Base-by-base conservation (phyloP, 768 basidiomycete species). In the Tylopilus plumbeoviolaceoides region DNA sequence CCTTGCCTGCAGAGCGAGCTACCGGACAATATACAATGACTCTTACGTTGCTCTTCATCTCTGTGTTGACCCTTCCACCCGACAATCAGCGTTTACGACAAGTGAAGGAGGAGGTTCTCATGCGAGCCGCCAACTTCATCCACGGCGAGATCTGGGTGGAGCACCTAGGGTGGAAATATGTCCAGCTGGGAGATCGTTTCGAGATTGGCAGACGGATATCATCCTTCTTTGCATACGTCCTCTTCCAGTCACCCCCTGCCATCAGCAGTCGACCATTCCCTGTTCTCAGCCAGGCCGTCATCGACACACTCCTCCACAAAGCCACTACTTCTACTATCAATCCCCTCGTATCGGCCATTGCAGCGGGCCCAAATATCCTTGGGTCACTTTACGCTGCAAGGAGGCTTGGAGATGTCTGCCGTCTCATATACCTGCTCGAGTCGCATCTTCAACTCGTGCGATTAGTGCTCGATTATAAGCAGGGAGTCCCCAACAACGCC, bases 61-160 rank as follows among this genome's bases (percentile, higher is more conserved):
- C 83, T 0, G 70, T 74, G 10, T 64, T 74, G 18, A 59, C 65
- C 3, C 71, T 83, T 28, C 69, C 79, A 0, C 77, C 82, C 0
- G 78, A 83, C 43, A 83, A 83, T 44, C 67, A 78, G 7, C 81
- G 80, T 30, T 75, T 87, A 31, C 83, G 79, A 47, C 83, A 83
- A 60, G 72, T 93, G 50, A 93, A 93, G 63, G 88, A 90, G 60
- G 89, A 91, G 53, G 91, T 94, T 5, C 75, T 95, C 21, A 71
- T 89, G 44, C 83, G 89, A 31, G 91, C 89, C 0, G 76, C 83
- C 12, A 76, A 77, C 5, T 91, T 94, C 56, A 79, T 95, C 9
- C 90, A 93, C 61, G 80, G 82, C 8, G 89, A 95, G 65, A 83
- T 95, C 18, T 98, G 94, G 94, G 80, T 87, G 1, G 86, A 88